phyloP scores from a whole-genome alignment of 306 rosid species.

The Lotus japonicus region DNA sequence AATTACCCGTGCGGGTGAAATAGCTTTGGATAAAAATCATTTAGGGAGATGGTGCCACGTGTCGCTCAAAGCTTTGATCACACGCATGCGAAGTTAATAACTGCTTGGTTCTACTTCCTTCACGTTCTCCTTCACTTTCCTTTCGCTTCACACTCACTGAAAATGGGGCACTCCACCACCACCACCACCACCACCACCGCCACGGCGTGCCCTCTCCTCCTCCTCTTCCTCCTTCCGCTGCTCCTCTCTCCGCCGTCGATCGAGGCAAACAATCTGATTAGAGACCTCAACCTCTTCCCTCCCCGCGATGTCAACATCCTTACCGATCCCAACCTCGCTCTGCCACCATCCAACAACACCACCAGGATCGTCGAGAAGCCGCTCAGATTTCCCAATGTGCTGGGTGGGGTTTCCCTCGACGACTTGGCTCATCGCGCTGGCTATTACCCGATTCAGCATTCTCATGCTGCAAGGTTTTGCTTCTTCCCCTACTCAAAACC shows the following conservation, averaged over 20 bases:
- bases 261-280: constrained; percentile 50
- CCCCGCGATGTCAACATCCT: constrained; percentile 49
- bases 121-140: background rate
- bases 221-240: background rate
- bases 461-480: constrained; percentile 63
- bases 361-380: constrained; percentile 66
- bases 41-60: background rate
- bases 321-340: background rate
- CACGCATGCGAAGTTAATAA: background rate
- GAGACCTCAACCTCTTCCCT: constrained; percentile 71
- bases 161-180: constrained; percentile 30
- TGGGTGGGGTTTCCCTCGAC: constrained; percentile 38
- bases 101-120: background rate
- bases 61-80: background rate
- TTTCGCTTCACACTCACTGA: background rate
- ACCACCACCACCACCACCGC: background rate
- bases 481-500: no score
- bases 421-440: constrained; percentile 94
- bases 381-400: constrained; percentile 49
- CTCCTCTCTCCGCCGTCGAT: constrained; percentile 26
- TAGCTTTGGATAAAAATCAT: no score
- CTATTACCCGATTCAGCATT: constrained; percentile 70
- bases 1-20: no score
- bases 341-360: background rate
- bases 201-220: constrained; percentile 9